Base-by-base conservation (phyloP, 345 rosid species). In the Trapa incisa region DNA sequence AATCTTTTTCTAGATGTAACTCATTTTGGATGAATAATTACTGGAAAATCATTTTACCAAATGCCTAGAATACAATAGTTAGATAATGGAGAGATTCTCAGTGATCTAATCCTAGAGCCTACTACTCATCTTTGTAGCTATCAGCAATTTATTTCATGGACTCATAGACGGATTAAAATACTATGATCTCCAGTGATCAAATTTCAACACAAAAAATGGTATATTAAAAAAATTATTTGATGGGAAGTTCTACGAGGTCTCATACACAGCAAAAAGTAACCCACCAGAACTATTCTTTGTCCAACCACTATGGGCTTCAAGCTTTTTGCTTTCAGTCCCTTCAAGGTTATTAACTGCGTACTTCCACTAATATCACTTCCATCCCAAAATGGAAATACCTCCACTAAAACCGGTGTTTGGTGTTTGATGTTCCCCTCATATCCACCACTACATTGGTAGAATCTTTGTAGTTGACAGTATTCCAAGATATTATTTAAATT, bases 371-470 rank as follows among this genome's bases (percentile, higher is more conserved):
- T 61, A 7, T 77, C 56, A 35, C 65, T 67, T 65, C 38, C 84
- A 63, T 66, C 74, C 90, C 85, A 89, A 68, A 79, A 38, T 11
- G 97, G 96, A 67, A 87, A 72, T 52, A 87, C 74, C 81, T 90
- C 94, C 65, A 87, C 73, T 1, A 79, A 6, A 12, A 87, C 65
- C 52, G n/a, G n/a, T n/a, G n/a, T 87, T 93, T 71, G 80, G 56
- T 87, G 85, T 53, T 50, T 64, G 6, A 72, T 37, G 60, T 70
- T 61, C 94, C 92, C 68, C 87, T 83, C 74, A 82, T 66, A 80
- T 87, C 96, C 76, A 93, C 45, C 76, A 84, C 69, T 57, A 88
- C 79, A 65, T 82, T 93, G n/a, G 68, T 85, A 83, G 9, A 84
- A 70, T 43, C 97, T 94, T 42, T 22, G 75, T 6, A 9, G 10